Evolutionary conservation across 139 green algal genomes (phyloP), one percentile per base, ranked within the genome.

Genomic region (Deuterostichococcus epilithicus): DNA sequence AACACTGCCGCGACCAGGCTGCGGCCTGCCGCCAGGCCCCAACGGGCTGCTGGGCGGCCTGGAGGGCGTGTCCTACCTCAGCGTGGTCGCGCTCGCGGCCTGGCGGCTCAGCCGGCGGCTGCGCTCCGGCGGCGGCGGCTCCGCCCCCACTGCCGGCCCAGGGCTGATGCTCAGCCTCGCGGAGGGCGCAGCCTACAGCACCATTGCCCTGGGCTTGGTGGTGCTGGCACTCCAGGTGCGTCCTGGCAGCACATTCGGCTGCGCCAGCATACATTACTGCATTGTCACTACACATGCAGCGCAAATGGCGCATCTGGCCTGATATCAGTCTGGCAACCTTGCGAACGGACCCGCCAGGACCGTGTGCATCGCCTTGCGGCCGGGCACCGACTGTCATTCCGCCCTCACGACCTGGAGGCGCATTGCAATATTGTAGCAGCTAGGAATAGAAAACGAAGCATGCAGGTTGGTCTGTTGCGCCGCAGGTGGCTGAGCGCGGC

Each of bases 21-120:
- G 88, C 75, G 89, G 88, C 30, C 82, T 93, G 58, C 89, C 88
- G 20, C 88, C 89, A 1, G 89, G 89, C 20, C 89, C 89, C 22
- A 72, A 76, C n/a, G 89, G 88, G 22, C 37, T 79, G 35, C 71
- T 94, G 33, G 89, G 89, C 34, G 88, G 83, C 0, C 68, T 82
- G n/a, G 89, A 94, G 78, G 89, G 89, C 45, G 38, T 94, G 22
- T 69, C 36, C 23, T 94, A 93, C 77, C 82, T 93, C 13, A 73
- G 66, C 0, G 78, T 93, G 8, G 78, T 78, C 23, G 85, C 74
- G 38, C 23, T 92, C 2, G 76, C 82, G 25, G 38, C 71, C 3
- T 86, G 81, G 84, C 80, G 70, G 59, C 59, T 32, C 5, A 34
- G 59, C 59, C 6, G 23, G 59, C 15, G 4, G 59, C 26, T 33